Conservation (phyloP, 192 early-diverging fungal species). For the Coemansia sp. region DNA sequence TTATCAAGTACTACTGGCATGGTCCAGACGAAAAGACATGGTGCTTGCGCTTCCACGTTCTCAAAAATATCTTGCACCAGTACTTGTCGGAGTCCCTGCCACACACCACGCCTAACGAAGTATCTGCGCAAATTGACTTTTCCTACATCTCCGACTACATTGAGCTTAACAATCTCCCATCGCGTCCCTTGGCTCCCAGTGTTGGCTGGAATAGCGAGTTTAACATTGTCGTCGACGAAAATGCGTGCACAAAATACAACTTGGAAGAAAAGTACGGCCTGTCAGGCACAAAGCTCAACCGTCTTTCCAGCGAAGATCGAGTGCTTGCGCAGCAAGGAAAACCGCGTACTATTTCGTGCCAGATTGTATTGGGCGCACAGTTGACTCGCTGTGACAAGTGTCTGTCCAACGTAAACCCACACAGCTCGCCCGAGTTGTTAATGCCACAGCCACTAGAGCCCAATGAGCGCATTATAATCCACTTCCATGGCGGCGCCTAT, state of each 20-base stretch:
- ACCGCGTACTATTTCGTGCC: slow-evolving; percentile 38
- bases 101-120: slow-evolving; percentile 31
- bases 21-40: slow-evolving; percentile 32
- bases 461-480: slow-evolving; percentile 36
- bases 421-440: not conserved
- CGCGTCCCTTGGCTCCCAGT: slow-evolving; percentile 15
- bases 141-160: slow-evolving; percentile 39
- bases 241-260: slow-evolving; percentile 17
- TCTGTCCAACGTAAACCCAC: not conserved
- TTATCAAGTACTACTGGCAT: slow-evolving; percentile 40
- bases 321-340: not conserved
- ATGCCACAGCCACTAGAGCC: slow-evolving; percentile 17
- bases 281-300: slow-evolving; percentile 27
- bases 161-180: slow-evolving; percentile 35
- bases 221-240: slow-evolving; percentile 16
- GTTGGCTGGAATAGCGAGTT: slow-evolving; percentile 40
- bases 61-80: slow-evolving; percentile 31
- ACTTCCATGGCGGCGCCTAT: slow-evolving; percentile 56
- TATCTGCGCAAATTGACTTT: slow-evolving; percentile 38
- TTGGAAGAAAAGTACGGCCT: slow-evolving; percentile 20
- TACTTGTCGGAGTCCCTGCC: slow-evolving; percentile 47
- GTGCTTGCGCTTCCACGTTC: slow-evolving; percentile 43
- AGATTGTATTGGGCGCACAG: slow-evolving; percentile 30
- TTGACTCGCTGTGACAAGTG: not conserved
- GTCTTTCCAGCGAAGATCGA: slow-evolving; percentile 24